Percentiles rank a stretch among this genome's conserved stretches.
Evolutionary conservation across 2,329 filamentous ascomycete species (phyloP).

Genomic region (Paecilomyces fulvus): DNA sequence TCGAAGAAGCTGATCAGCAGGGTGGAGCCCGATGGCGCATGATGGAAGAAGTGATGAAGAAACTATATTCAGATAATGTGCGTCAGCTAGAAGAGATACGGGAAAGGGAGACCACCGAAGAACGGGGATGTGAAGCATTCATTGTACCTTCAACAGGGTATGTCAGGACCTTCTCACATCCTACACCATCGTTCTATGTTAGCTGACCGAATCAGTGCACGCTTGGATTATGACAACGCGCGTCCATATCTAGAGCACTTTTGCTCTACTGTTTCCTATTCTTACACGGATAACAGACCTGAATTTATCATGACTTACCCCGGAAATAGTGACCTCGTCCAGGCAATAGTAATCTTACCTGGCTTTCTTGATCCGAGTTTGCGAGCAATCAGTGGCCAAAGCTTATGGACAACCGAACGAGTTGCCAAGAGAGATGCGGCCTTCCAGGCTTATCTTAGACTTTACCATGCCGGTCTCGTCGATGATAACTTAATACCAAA

Average conservation of each 20-base stretch:
- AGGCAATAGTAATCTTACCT: conserved; percentile 62
- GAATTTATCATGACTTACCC: conserved; percentile 53
- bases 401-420: conserved; percentile 60
- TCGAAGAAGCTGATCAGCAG: conserved; percentile 24
- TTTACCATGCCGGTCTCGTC: conserved; percentile 64
- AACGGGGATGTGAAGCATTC: conserved; percentile 31
- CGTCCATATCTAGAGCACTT: conserved; percentile 75
- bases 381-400: conserved; percentile 44
- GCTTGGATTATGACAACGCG: conserved; percentile 65
- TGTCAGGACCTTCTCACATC: conserved; percentile 9
- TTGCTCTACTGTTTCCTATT: conserved; percentile 54
- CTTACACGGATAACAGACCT: conserved; percentile 58
- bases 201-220: conserved; percentile 41
- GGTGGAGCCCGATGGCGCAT: conserved; percentile 49
- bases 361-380: conserved; percentile 56
- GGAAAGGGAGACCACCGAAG: conserved; percentile 41
- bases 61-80: conserved; percentile 57
- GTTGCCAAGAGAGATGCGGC: conserved; percentile 73
- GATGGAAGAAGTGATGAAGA: conserved; percentile 66
- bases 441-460: conserved; percentile 65
- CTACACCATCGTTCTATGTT: not conserved
- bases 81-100: conserved; percentile 42
- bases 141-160: conserved; percentile 37
- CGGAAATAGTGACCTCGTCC: conserved; percentile 8
- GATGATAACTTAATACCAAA: conserved; percentile 69